A percentile compares a stretch with the other conserved stretches of the same genome.
phyloP scores from a whole-genome alignment of 176 grass and related monocot species.

The Oryza punctata region DNA sequence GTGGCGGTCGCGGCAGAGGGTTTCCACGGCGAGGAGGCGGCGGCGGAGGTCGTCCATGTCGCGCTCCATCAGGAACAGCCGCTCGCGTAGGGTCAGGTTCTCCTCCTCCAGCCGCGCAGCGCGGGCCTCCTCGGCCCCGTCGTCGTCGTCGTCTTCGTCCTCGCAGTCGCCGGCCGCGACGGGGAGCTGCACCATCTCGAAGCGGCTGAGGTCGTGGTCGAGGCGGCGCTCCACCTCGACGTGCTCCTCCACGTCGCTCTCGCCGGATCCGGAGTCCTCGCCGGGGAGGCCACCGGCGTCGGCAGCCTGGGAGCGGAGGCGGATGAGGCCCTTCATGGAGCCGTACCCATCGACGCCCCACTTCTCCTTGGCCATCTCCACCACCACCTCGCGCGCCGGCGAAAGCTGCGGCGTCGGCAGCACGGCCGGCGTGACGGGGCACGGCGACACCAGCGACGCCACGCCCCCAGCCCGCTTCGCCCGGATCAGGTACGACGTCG shows the following conservation, averaged over 20 bases:
- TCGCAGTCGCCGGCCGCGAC: not conserved
- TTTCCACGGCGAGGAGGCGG: constrained; percentile 58
- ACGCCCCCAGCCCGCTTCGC: constrained; percentile 83
- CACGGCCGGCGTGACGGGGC: constrained; percentile 85
- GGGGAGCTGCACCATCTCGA: constrained; percentile 90
- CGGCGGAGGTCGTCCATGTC: constrained; percentile 72
- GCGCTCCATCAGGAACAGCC: constrained; percentile 83
- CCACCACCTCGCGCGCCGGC: constrained; percentile 81
- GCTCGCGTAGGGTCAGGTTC: constrained; percentile 73
- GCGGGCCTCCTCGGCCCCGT: constrained; percentile 49
- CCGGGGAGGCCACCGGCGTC: constrained; percentile 46
- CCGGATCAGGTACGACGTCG: constrained; percentile 89
- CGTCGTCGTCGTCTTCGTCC: constrained; percentile 42
- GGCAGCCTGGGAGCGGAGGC: constrained; percentile 58
- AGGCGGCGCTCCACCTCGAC: constrained; percentile 90
- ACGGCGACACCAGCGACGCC: constrained; percentile 82
- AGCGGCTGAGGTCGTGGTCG: constrained; percentile 96
- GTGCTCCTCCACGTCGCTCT: constrained; percentile 96
- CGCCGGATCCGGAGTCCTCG: constrained; percentile 71
- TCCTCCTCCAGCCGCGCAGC: constrained; percentile 75
- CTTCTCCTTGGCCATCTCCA: constrained; percentile 98
- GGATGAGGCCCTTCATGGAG: constrained; percentile 97
- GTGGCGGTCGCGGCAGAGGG: constrained; percentile 37
- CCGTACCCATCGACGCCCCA: constrained; percentile 98
- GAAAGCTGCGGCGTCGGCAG: constrained; percentile 86